Base-by-base conservation (phyloP, 495 filamentous ascomycete genomes). In the Neurospora sp. region DNA sequence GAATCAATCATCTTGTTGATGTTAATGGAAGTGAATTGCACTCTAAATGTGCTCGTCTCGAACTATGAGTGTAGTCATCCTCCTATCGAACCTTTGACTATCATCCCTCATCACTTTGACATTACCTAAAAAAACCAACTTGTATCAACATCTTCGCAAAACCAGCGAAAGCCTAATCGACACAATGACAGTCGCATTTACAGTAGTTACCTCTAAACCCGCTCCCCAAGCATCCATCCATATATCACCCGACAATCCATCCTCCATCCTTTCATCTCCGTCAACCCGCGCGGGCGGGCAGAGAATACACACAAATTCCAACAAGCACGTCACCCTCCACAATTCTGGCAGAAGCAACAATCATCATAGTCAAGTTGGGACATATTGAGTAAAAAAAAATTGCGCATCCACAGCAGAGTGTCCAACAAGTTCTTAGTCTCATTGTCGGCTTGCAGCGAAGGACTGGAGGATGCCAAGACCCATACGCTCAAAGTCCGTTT, bases 321-420 rank as follows among this genome's bases (percentile, higher is more conserved):
- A 20, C 8, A 12, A 22, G 44, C 9, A 10, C 1, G 12, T 22
- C 0, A 53, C 3, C n/a, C 20, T 53, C 1, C 4, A 22, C n/a
- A n/a, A n/a, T 5, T 2, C 9, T 20, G 4, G 3, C 3, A 20
- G 1, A 1, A 20, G 0, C 3, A 2, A 10, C 1, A 4, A 4
- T 20, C 0, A 45, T n/a, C 14, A 44, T 35, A 31, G 31, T 5
- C 31, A 35, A 35, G 31, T 35, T 35, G 31, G 31, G 4, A 35
- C 31, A 4, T 35, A 35, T 5, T 35, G 31, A 35, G 31, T 35
- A 35, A 27, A 35, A 35, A 35, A 35, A 35, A 20, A 5, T 12
- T 47, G 44, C 3, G 0, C 0, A 10, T 20, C 3, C 1, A 22
- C 3, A 47, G 1, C 3, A 47, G n/a, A 20, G 44, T 47, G 44